Evolutionary conservation across 2,329 filamentous ascomycete species (phyloP).

Genomic region (Aspergillus aculeatus): DNA sequence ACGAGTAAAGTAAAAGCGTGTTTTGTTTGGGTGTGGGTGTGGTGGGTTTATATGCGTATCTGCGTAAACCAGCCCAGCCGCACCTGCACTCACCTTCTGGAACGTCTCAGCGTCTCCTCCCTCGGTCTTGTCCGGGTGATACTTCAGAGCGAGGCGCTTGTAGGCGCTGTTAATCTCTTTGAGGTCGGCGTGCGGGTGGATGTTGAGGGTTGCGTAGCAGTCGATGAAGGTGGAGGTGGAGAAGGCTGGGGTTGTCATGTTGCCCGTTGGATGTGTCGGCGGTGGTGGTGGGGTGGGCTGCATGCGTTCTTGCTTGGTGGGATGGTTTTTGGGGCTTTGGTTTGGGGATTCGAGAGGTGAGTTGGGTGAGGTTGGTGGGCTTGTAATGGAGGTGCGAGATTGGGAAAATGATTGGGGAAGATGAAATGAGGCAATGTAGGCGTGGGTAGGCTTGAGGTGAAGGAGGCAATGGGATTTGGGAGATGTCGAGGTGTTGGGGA

Average conservation of each 20-base stretch:
- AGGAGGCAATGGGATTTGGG: no score
- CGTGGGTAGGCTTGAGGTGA: no score
- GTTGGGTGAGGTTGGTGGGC: neutral
- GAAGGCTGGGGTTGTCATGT: neutral
- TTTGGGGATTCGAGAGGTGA: neutral
- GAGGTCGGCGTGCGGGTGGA: slow-evolving; percentile 24
- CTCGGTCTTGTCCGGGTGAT: slow-evolving; percentile 36
- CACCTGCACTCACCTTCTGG: slow-evolving; percentile 20
- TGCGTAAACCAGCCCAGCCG: no score
- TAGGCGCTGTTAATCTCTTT: slow-evolving; percentile 37
- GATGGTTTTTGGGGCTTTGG: neutral
- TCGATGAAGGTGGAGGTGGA: neutral
- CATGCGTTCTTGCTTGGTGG: neutral
- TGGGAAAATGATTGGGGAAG: no score
- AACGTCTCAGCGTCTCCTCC: slow-evolving; percentile 20
- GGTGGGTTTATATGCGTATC: no score
- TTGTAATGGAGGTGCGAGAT: no score
- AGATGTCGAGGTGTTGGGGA: no score
- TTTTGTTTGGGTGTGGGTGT: neutral
- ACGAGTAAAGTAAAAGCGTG: neutral
- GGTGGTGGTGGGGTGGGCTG: neutral
- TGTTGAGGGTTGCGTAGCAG: slow-evolving; percentile 30
- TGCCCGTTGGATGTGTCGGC: neutral
- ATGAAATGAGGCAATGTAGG: no score
- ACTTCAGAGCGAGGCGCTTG: slow-evolving; percentile 34